A percentile compares a stretch with the other conserved stretches of the same genome.
These are phyloP conservation scores for Saccharomyces mikatae DNA, from an alignment of 805 yeast genomes.

Conservation along the genomic window DNA sequence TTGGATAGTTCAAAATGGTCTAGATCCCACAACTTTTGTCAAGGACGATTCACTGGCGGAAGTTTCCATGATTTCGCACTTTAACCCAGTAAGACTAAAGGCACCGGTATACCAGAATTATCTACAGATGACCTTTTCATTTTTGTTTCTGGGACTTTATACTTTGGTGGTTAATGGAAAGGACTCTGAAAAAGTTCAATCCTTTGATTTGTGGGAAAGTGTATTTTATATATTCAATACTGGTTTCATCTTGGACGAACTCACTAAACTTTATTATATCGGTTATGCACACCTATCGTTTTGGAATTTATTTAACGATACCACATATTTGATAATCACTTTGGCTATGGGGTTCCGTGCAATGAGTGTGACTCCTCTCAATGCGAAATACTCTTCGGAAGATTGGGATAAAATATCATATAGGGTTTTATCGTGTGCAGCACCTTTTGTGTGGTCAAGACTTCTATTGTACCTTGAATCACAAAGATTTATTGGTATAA, in stretches of 20 bases:
- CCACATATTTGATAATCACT: constrained; percentile 49
- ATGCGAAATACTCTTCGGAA: constrained; percentile 19
- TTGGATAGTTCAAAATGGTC: constrained; percentile 73
- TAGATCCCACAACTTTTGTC: constrained; percentile 61
- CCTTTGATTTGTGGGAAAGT: constrained; percentile 43
- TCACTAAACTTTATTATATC: constrained; percentile 63
- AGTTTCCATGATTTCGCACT: constrained; percentile 50
- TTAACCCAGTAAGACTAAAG: constrained; percentile 74
- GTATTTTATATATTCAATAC: constrained; percentile 57
- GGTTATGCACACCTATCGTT: constrained; percentile 67
- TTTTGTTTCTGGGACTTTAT: constrained; percentile 54
- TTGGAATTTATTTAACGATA: constrained; percentile 71
- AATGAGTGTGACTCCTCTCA: constrained; percentile 25
- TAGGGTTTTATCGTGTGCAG: constrained; percentile 65
- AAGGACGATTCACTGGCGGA: constrained; percentile 54
- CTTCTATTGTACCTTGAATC: constrained; percentile 70
- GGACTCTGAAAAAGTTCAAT: constrained; percentile 28
- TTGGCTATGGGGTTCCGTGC: constrained; percentile 50
- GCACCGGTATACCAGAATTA: constrained; percentile 78
- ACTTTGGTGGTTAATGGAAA: constrained; percentile 57
- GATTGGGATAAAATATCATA: constrained; percentile 52
- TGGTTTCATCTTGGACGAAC: constrained; percentile 62
- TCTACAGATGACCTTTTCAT: constrained; percentile 58
- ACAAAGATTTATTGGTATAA: constrained; percentile 74
- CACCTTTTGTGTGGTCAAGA: constrained; percentile 84